Evolutionary conservation across 1,139 yeast species (phyloP), one percentile per base, ranked within the genome.

Genomic region (Geotrichum histeridarum): DNA sequence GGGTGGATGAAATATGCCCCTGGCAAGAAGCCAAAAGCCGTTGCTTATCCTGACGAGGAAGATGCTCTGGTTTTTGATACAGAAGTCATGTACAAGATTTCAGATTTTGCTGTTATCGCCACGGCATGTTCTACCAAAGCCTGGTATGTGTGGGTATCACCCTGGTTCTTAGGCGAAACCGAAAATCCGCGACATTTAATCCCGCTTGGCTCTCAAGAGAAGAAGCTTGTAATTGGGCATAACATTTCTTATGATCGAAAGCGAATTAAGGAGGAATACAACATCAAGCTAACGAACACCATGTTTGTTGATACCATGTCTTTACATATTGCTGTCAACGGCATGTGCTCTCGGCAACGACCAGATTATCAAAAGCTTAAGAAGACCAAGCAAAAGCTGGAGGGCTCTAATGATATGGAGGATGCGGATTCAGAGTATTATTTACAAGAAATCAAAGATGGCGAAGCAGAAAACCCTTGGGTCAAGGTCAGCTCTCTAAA

Each of bases 111-210:
- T 0, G 82, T 87, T 0, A 67, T 94, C 70, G 96, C 96, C 1
- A 81, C 89, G 0, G 95, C 97, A 8, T 84, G 79, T 1, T 82
- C 96, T 0, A 67, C 77, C 0, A 73, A 77, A 17, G 96, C 97
- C 0, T 90, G 98, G 96, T 94, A 91, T 67, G 84, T 84, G 0
- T 94, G 99, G 99, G 83, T 89, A 1, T 89, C 96, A 0, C 99
- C 99, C 0, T 82, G 79, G 67, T 69, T 93, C 15, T 75, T 83
- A 1, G 80, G 78, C 1, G 83, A 79, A 59, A 76, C 83, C 45
- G 77, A 73, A 1, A 55, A 61, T 14, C 63, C 74, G 63, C 74
- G 80, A 42, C 95, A 90, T 63, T 71, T 94, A 54, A 82, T 93
- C 0, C 97, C 98, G 0, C 69, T 93, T 67, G 79, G 84, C 61